Evolutionary conservation across 2,329 filamentous ascomycete species (phyloP).

Genomic region (Talaromyces amestolkiae): DNA sequence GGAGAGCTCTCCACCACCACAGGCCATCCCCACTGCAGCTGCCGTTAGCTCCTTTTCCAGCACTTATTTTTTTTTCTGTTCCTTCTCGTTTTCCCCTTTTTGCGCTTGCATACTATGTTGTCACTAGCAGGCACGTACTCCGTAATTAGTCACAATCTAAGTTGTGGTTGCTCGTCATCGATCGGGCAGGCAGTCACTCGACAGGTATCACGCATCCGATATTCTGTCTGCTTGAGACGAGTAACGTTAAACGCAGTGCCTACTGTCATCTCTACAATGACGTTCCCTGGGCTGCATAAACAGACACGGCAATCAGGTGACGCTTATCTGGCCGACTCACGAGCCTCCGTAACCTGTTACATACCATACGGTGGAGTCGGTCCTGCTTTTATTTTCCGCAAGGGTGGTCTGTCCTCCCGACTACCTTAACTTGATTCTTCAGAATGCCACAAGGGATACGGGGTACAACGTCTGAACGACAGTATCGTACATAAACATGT

Average conservation of each 20-base stretch:
- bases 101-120: neutral
- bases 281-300: neutral
- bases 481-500: neutral
- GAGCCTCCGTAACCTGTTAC: slow-evolving; percentile 8
- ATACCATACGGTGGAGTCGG: slow-evolving; percentile 4
- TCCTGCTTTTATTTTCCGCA: neutral
- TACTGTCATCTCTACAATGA: neutral
- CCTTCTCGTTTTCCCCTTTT: neutral
- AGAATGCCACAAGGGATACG: neutral
- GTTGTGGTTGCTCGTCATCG: neutral
- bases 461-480: neutral
- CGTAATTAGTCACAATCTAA: neutral
- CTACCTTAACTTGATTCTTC: neutral
- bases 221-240: neutral
- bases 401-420: neutral
- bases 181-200: neutral
- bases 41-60: neutral
- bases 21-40: neutral
- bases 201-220: neutral
- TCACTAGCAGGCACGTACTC: neutral
- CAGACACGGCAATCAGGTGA: slow-evolving; percentile 11
- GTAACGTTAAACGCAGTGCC: neutral
- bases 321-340: slow-evolving; percentile 1
- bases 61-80: neutral
- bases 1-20: slow-evolving; percentile 8